Evolutionary conservation across 2,329 filamentous ascomycete genomes (phyloP).

Genomic region (Trichoderma afroharzianum): DNA sequence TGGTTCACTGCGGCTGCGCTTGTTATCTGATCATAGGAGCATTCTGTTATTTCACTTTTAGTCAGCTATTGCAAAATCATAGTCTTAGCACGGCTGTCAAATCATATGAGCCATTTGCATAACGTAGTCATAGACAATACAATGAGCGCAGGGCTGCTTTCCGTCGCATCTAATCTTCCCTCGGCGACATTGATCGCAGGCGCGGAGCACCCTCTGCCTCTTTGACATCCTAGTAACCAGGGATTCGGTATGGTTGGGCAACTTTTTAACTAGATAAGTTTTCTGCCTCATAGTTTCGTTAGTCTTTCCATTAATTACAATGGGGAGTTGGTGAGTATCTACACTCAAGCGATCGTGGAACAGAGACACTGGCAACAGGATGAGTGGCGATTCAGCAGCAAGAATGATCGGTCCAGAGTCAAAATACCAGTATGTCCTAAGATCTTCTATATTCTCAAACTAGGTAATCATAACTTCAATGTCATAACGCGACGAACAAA

Average conservation of each 20-base stretch:
- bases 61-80: neutral
- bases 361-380: too few species aligned
- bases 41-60: neutral
- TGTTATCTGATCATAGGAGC: neutral
- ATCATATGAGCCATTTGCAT: neutral
- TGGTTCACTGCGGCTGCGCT: neutral
- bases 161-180: neutral
- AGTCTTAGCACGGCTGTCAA: neutral
- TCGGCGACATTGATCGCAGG: neutral
- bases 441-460: too few species aligned
- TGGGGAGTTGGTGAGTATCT: too few species aligned
- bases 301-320: neutral
- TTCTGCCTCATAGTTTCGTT: neutral
- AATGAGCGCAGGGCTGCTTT: neutral
- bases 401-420: too few species aligned
- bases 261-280: neutral
- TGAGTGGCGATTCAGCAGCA: too few species aligned
- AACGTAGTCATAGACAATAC: neutral
- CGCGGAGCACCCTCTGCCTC: neutral
- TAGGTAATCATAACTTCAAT: too few species aligned
- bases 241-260: too few species aligned
- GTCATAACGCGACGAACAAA: too few species aligned
- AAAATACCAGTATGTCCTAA: too few species aligned
- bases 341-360: too few species aligned
- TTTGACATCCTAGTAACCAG: neutral